Evolutionary conservation across 1,284 basidiomycete genomes (phyloP), one percentile per base, ranked within the genome.

Genomic region (Somion occarium): DNA sequence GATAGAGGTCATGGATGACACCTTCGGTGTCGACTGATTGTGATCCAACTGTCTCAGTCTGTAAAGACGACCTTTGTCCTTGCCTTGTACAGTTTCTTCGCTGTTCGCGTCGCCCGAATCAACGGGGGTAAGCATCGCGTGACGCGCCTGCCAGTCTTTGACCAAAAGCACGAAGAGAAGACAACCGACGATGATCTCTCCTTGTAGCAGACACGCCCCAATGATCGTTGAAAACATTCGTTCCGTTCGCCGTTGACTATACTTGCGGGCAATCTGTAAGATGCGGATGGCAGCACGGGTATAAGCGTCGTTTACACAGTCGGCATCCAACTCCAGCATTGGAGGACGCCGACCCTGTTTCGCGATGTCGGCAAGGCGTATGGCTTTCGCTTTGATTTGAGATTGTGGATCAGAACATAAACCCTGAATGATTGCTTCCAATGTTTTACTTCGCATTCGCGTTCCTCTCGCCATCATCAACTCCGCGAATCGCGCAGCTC

Each of bases 141-240:
- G 48, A 20, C 67, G 69, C 3, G 70, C 37, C 54, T 86, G 75
- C 72, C 76, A 85, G 39, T 88, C 84, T 55, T 83, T 80, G 38
- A 88, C 67, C 18, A 88, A 62, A 34, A 82, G 66, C 1, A 76
- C 82, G 52, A 90, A 86, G 5, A 90, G 68, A 22, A 91, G 68
- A 1, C 83, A 80, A 1, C 79, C 88, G 23, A 85, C 73, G 38
- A 91, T 73, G 44, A 91, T 81, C 60, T 91, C 88, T 24, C 87
- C 85, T 46, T 91, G 86, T 42, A 88, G 64, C 11, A 91, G 67
- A 55, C 83, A 85, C 5, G 83, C 74, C 2, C 75, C 71, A 56
- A 91, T 73, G 39, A 88, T 64, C 2, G 73, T 70, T 38, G 76
- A 73, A 60, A 83, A 87, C 73, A 87, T 82, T 23, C 72, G 67